These are phyloP conservation scores for Spathaspora gorwiae DNA, from an alignment of 805 yeast genomes.

Conservation along the genomic window DNA sequence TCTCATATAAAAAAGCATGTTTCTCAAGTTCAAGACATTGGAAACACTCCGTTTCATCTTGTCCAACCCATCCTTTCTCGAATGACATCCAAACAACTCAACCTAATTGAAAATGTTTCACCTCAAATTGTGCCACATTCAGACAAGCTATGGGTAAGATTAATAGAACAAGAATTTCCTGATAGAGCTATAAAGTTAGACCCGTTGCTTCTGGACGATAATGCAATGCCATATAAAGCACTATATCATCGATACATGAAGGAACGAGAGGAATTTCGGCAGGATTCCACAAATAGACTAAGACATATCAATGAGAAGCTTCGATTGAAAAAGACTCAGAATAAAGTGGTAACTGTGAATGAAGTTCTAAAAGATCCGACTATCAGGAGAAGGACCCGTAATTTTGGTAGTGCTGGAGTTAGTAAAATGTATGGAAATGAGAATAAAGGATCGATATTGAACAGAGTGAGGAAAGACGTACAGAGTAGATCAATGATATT, in stretches of 20 bases:
- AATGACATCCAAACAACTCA: constrained; percentile 43
- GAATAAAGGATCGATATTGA: constrained; percentile 24
- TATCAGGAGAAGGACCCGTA: constrained; percentile 11
- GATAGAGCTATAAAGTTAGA: constrained; percentile 30
- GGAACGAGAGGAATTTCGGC: constrained; percentile 41
- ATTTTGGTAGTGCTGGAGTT: constrained; percentile 7
- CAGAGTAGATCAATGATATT: constrained; percentile 32
- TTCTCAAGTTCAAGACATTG: constrained; percentile 18
- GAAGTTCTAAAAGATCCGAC: constrained; percentile 24
- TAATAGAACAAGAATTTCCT: constrained; percentile 45
- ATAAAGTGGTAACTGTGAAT: constrained; percentile 30
- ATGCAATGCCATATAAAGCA: constrained; percentile 30
- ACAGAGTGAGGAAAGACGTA: constrained; percentile 33
- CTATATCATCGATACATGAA: constrained; percentile 34
- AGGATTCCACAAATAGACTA: constrained; percentile 42
- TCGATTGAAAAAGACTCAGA: constrained; percentile 36
- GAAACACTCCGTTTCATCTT: constrained; percentile 39
- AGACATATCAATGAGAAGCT: constrained; percentile 38
- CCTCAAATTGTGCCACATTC: constrained; percentile 39
- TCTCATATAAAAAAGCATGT: constrained; percentile 17
- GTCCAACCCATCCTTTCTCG: constrained; percentile 43
- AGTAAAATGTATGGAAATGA: constrained; percentile 7
- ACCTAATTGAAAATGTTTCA: constrained; percentile 36
- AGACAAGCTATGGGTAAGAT: constrained; percentile 43
- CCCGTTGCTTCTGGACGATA: neutral